A percentile compares a stretch with the other conserved stretches of the same genome.
These are phyloP conservation scores for Nasturtium officinale DNA, from an alignment of 345 rosid genomes.

Conservation along the genomic window DNA sequence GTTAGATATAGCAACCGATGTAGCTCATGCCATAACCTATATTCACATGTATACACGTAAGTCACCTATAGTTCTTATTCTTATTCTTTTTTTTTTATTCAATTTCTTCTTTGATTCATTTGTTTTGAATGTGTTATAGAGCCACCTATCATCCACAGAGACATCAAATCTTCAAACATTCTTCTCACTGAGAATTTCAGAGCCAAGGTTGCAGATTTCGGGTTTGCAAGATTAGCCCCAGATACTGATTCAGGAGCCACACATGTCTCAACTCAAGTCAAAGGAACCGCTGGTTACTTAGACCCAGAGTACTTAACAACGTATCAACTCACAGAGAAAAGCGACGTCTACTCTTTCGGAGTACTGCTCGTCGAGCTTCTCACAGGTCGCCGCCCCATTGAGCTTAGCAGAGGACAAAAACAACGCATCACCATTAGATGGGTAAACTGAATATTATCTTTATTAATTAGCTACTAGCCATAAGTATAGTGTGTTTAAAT, in stretches of 20 bases:
- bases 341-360: conserved; percentile 94
- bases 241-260: conserved; percentile 79
- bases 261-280: conserved; percentile 94
- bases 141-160: conserved; percentile 95
- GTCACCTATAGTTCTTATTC: neutral
- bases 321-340: conserved; percentile 88
- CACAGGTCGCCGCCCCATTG: conserved; percentile 88
- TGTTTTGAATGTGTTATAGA: conserved; percentile 44
- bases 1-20: conserved; percentile 77
- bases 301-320: conserved; percentile 91
- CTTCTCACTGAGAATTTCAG: conserved; percentile 83
- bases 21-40: conserved; percentile 94
- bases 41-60: conserved; percentile 96
- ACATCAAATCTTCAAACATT: conserved; percentile 92
- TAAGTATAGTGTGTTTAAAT: neutral
- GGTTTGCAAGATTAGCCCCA: conserved; percentile 86
- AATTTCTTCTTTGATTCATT: neutral
- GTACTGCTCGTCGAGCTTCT: conserved; percentile 77
- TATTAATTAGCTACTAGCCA: neutral
- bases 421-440: conserved; percentile 84
- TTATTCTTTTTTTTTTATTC: neutral
- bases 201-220: conserved; percentile 93
- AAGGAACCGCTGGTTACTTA: conserved; percentile 95
- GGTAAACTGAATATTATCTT: conserved; percentile 44
- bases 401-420: conserved; percentile 64